Conservation (phyloP, 2,329 filamentous ascomycete species). For the Penicillium sp. region DNA sequence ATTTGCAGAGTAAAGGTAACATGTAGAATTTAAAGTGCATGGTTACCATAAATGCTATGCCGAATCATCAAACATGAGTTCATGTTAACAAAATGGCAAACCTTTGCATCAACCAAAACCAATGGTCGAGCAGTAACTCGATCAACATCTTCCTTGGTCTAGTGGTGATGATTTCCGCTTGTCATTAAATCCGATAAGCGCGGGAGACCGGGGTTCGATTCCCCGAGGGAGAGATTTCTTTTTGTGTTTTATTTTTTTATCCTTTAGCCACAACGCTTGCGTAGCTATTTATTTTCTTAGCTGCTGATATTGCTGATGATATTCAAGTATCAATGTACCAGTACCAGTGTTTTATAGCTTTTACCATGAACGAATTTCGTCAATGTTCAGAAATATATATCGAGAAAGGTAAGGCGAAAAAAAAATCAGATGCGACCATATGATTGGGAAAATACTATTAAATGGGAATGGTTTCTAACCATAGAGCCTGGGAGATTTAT, state of each 20-base stretch:
- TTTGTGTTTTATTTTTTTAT: conserved; percentile 5
- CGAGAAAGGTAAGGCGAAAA: too few relatives aligned
- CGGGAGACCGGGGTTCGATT: conserved; percentile 42
- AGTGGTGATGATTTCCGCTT: conserved; percentile 44
- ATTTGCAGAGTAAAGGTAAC: not conserved
- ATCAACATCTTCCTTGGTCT: conserved; percentile 34
- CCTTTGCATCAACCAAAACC: conserved; percentile 20
- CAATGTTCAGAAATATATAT: not conserved
- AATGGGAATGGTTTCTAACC: too few relatives aligned
- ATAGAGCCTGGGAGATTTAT: not conserved
- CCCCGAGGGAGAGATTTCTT: conserved; percentile 36
- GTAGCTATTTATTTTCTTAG: too few relatives aligned
- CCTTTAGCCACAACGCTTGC: too few relatives aligned
- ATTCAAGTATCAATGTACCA: too few relatives aligned
- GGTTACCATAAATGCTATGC: too few relatives aligned
- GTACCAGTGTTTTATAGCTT: too few relatives aligned
- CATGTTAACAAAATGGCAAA: not conserved
- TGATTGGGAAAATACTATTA: too few relatives aligned
- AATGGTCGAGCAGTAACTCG: conserved; percentile 28
- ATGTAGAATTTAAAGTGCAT: too few relatives aligned
- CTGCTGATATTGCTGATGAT: too few relatives aligned
- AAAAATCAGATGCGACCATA: too few relatives aligned
- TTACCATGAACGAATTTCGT: not conserved
- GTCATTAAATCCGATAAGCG: conserved; percentile 34
- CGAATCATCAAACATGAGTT: too few relatives aligned